Evolutionary conservation across 306 rosid species (phyloP).

Genomic region (Purshia tridentata): DNA sequence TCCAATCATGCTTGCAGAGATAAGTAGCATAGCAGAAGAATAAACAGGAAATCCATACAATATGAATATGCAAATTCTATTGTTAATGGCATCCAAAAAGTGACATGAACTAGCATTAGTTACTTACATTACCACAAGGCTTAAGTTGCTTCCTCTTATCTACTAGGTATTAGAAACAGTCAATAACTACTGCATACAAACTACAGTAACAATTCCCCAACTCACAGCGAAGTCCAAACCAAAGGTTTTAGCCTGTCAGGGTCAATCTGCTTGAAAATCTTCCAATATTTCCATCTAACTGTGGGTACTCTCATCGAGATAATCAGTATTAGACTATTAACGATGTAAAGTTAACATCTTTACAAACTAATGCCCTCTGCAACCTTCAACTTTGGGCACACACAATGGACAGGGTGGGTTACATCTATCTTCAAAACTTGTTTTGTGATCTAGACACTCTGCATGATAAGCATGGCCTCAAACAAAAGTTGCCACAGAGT

Average conservation of each 20-base stretch:
- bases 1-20: not conserved
- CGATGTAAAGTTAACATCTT: conserved; percentile 1
- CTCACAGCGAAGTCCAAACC: not conserved
- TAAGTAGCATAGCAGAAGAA: not conserved
- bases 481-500: conserved; percentile 65
- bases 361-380: conserved; percentile 25
- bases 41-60: not conserved
- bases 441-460: conserved; percentile 61
- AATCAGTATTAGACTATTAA: conserved; percentile 18
- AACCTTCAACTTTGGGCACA: conserved; percentile 34
- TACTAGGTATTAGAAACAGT: conserved; percentile 4
- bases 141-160: conserved; percentile 13
- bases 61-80: not conserved
- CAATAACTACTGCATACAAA: conserved; percentile 20
- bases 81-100: conserved; percentile 1
- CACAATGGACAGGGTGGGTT: conserved; percentile 64
- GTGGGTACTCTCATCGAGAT: conserved; percentile 23
- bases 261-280: conserved; percentile 6
- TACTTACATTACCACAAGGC: not conserved
- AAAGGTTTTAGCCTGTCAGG: conserved; percentile 1
- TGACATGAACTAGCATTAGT: conserved; percentile 17
- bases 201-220: not conserved
- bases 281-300: conserved; percentile 27
- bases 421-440: conserved; percentile 46
- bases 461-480: conserved; percentile 80